A percentile compares a stretch with the other conserved stretches of the same genome.
Evolutionary conservation across 768 basidiomycete species (phyloP).

Genomic region (Serendipita sp.): DNA sequence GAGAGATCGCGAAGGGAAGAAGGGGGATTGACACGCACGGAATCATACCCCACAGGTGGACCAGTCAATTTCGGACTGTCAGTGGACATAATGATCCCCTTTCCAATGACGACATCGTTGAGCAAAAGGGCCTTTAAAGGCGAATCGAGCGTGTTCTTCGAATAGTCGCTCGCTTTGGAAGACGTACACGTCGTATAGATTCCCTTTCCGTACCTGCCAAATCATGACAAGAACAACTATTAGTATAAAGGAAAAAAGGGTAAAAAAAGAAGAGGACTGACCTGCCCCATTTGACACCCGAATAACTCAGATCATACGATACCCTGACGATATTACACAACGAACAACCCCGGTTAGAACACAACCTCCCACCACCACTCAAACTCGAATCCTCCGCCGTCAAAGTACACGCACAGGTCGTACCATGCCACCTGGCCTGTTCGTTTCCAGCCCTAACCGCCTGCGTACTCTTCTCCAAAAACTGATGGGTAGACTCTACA

Average conservation of each 20-base stretch:
- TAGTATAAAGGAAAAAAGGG: neutral
- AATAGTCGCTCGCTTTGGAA: conserved; percentile 53
- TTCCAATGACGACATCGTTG: conserved; percentile 59
- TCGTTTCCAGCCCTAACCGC: conserved; percentile 51
- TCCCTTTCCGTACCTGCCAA: conserved; percentile 46
- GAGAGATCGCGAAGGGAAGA: neutral
- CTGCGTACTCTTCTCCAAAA: conserved; percentile 20
- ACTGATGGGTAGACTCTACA: conserved; percentile 44
- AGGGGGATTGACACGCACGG: conserved; percentile 26
- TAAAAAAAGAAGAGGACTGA: conserved; percentile 14
- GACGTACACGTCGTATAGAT: conserved; percentile 63
- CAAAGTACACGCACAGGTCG: conserved; percentile 50
- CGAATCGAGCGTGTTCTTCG: conserved; percentile 39
- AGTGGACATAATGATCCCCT: conserved; percentile 46
- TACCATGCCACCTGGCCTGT: conserved; percentile 63
- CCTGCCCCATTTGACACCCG: conserved; percentile 68
- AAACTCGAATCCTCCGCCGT: conserved; percentile 32
- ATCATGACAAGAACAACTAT: neutral
- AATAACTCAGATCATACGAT: conserved; percentile 44
- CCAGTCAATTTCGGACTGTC: conserved; percentile 38
- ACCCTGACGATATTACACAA: conserved; percentile 47
- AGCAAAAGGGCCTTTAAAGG: conserved; percentile 48
- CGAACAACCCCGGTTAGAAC: conserved; percentile 38
- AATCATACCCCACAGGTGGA: conserved; percentile 49
- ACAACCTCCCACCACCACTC: conserved; percentile 26